These are phyloP conservation scores for Brassica napus DNA, from an alignment of 345 rosid genomes.

Conservation along the genomic window DNA sequence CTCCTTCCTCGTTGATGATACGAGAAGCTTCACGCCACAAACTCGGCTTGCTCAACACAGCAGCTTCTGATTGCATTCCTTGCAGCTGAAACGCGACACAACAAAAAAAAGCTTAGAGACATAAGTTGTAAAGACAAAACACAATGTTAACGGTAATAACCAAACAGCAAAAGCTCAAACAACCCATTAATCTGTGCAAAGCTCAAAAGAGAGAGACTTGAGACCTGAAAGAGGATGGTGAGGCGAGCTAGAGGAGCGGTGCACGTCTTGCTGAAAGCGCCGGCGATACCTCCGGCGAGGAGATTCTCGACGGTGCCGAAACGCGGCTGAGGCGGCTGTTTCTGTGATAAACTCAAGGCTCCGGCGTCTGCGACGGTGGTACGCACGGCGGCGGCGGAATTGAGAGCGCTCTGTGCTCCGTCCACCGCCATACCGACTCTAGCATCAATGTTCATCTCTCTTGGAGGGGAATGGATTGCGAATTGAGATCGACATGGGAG, in stretches of 20 bases:
- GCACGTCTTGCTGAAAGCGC: slow-evolving; percentile 95
- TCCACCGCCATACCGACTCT: slow-evolving; percentile 79
- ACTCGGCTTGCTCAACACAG: slow-evolving; percentile 57
- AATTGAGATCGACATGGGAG: slow-evolving; percentile 35
- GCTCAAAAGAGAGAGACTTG: background rate
- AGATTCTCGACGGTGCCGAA: slow-evolving; percentile 59
- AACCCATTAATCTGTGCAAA: background rate
- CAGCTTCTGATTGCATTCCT: slow-evolving; percentile 90
- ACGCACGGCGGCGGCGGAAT: slow-evolving; percentile 57
- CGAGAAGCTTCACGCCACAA: slow-evolving; percentile 88
- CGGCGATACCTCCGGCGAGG: slow-evolving; percentile 89
- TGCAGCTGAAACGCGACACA: slow-evolving; percentile 71
- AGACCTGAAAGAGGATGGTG: slow-evolving; percentile 91
- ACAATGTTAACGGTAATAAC: background rate
- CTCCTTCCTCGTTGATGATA: slow-evolving; percentile 77
- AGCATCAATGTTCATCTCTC: slow-evolving; percentile 59
- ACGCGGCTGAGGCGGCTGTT: slow-evolving; percentile 43
- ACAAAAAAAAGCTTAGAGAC: slow-evolving; percentile 6
- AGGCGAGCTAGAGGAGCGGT: slow-evolving; percentile 98
- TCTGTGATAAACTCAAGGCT: slow-evolving; percentile 11
- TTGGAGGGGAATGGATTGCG: slow-evolving; percentile 17
- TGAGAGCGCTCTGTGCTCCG: slow-evolving; percentile 68
- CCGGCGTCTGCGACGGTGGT: slow-evolving; percentile 53
- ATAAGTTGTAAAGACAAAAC: background rate
- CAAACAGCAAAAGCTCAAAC: background rate